Conservation (phyloP, 441 rosid species). For the Geranium incanum region DNA sequence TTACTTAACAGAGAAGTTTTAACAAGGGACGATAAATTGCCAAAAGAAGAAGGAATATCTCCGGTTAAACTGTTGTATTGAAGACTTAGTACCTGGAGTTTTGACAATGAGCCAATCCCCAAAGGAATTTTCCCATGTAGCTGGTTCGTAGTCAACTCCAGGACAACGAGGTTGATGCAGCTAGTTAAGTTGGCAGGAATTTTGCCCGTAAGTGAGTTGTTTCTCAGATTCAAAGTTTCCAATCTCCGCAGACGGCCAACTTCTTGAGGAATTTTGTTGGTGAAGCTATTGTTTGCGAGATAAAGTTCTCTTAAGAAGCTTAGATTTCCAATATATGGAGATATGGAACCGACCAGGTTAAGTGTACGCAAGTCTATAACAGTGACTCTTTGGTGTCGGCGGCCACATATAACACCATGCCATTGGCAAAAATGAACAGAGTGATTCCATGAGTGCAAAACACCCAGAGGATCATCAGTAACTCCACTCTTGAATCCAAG, state of each 20-base stretch:
- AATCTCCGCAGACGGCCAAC: background rate
- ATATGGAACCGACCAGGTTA: constrained; percentile 14
- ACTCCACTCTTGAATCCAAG: constrained; percentile 9
- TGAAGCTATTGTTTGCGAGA: constrained; percentile 13
- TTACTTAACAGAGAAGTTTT: background rate
- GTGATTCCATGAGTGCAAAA: constrained; percentile 13
- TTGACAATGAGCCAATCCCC: background rate
- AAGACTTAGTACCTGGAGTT: constrained; percentile 12
- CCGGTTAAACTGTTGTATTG: constrained; percentile 15
- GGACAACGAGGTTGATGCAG: background rate
- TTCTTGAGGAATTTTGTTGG: constrained; percentile 13
- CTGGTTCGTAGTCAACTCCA: background rate
- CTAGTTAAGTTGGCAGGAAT: constrained; percentile 16
- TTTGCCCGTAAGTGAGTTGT: constrained; percentile 16
- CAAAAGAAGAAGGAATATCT: constrained; percentile 19
- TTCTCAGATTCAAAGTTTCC: background rate
- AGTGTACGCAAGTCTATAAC: constrained; percentile 6
- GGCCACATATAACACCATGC: constrained; percentile 14
- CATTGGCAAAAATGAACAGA: constrained; percentile 20
- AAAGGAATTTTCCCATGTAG: constrained; percentile 11
- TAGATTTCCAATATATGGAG: constrained; percentile 23
- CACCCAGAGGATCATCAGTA: constrained; percentile 5
- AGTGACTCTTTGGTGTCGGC: constrained; percentile 13
- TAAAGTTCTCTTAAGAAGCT: constrained; percentile 12
- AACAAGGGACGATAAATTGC: constrained; percentile 23